These are phyloP conservation scores for Penicillium oxalicum DNA, from an alignment of 2,329 filamentous ascomycete genomes.

Conservation along the genomic window DNA sequence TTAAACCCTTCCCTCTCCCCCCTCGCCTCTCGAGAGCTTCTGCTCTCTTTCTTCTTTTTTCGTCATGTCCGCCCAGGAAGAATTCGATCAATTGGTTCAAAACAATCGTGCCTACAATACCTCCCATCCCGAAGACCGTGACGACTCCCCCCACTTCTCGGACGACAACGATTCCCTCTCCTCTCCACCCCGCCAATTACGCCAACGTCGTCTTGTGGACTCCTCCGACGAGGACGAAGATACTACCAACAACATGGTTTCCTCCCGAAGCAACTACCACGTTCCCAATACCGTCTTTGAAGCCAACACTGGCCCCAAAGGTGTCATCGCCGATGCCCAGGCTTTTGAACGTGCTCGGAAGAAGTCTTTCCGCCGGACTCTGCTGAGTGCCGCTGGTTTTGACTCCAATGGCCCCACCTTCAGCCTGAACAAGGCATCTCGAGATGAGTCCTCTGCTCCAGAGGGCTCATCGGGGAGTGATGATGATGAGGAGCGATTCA, in stretches of 20 bases:
- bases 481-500: constrained; percentile 71
- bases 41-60: constrained; percentile 15
- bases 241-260: constrained; percentile 28
- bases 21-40: constrained; percentile 1
- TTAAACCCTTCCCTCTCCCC: constrained; percentile 12
- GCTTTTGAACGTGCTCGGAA: constrained; percentile 46
- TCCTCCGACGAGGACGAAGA: constrained; percentile 33
- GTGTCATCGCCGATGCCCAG: constrained; percentile 48
- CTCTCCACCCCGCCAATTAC: constrained; percentile 17
- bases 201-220: constrained; percentile 17
- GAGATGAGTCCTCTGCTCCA: constrained; percentile 21
- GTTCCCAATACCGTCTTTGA: constrained; percentile 43
- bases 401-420: constrained; percentile 23
- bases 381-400: constrained; percentile 33
- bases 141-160: constrained; percentile 21
- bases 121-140: constrained; percentile 41
- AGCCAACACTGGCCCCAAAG: constrained; percentile 48
- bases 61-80: constrained; percentile 44
- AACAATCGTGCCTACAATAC: constrained; percentile 31
- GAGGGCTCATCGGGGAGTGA: constrained; percentile 39
- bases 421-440: constrained; percentile 19
- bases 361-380: constrained; percentile 41
- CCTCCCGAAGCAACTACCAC: constrained; percentile 36
- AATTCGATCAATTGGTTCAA: constrained; percentile 41
- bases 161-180: constrained; percentile 19